These are phyloP conservation scores for Ceratobasidium sp. DNA, from an alignment of 1,284 basidiomycete species.

Conservation along the genomic window DNA sequence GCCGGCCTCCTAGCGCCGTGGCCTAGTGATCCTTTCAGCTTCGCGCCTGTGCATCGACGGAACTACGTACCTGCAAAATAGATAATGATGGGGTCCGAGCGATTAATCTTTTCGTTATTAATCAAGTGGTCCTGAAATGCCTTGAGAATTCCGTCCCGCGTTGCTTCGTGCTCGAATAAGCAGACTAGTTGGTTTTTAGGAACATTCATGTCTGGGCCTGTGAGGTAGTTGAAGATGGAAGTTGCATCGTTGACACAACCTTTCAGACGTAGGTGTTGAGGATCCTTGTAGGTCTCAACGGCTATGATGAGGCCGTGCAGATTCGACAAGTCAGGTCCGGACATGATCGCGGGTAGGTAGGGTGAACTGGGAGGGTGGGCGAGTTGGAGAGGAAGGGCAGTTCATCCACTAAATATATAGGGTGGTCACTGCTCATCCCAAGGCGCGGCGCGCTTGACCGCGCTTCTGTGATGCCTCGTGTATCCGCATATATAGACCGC, in stretches of 20 bases:
- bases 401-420: neutral
- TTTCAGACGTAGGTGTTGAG: neutral
- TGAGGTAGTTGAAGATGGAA: slow-evolving; percentile 6
- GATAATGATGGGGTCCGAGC: slow-evolving; percentile 18
- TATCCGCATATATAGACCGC: neutral
- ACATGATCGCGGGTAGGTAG: neutral
- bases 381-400: neutral
- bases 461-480: neutral
- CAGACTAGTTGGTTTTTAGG: neutral
- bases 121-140: slow-evolving; percentile 21
- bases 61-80: slow-evolving; percentile 26
- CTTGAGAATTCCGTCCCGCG: slow-evolving; percentile 11
- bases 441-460: too few relatives aligned
- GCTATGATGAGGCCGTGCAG: slow-evolving; percentile 34
- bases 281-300: slow-evolving; percentile 21
- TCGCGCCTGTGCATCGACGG: too few relatives aligned
- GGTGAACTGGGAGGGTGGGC: neutral
- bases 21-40: neutral
- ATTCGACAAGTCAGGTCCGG: neutral
- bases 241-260: slow-evolving; percentile 17
- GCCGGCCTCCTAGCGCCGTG: neutral
- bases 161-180: slow-evolving; percentile 15
- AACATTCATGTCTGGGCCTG: neutral
- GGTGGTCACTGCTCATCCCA: too few relatives aligned
- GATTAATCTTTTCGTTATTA: slow-evolving; percentile 1